phyloP scores from a whole-genome alignment of 495 filamentous ascomycete species.

The Aspergillus bertholletiae region DNA sequence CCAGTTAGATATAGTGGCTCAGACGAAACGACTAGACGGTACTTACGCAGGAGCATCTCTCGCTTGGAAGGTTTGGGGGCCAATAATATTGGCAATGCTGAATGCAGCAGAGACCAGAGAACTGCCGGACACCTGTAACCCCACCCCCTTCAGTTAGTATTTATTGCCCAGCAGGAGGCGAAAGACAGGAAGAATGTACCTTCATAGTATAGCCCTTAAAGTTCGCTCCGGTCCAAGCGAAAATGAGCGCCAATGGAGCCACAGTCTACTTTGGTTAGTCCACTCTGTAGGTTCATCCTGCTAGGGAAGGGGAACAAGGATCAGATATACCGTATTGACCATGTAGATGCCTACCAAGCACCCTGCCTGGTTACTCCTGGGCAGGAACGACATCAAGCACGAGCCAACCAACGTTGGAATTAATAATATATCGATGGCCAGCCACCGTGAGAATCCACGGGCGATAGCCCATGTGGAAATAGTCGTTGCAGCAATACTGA shows the following conservation, averaged over 20 bases:
- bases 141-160: too few species aligned
- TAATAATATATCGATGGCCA: slow-evolving; percentile 35
- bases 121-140: slow-evolving; percentile 25
- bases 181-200: slow-evolving; percentile 26
- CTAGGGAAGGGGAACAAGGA: not conserved
- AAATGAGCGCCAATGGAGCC: slow-evolving; percentile 34
- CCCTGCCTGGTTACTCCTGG: slow-evolving; percentile 37
- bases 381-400: slow-evolving; percentile 56
- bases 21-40: not conserved
- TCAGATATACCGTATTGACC: slow-evolving; percentile 43
- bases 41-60: slow-evolving; percentile 43
- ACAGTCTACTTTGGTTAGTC: slow-evolving; percentile 20
- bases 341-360: slow-evolving; percentile 63
- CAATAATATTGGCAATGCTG: slow-evolving; percentile 56
- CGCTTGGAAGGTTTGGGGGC: slow-evolving; percentile 53
- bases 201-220: slow-evolving; percentile 43
- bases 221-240: slow-evolving; percentile 43
- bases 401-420: slow-evolving; percentile 48
- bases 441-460: slow-evolving; percentile 41
- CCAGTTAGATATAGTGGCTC: not conserved
- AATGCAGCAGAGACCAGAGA: slow-evolving; percentile 44
- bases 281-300: too few species aligned
- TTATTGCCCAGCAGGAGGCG: too few species aligned
- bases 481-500: slow-evolving; percentile 53
- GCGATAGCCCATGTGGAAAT: slow-evolving; percentile 41